These are phyloP conservation scores for Hypomontagnella monticulosa DNA, from an alignment of 495 filamentous ascomycete genomes.

Conservation along the genomic window DNA sequence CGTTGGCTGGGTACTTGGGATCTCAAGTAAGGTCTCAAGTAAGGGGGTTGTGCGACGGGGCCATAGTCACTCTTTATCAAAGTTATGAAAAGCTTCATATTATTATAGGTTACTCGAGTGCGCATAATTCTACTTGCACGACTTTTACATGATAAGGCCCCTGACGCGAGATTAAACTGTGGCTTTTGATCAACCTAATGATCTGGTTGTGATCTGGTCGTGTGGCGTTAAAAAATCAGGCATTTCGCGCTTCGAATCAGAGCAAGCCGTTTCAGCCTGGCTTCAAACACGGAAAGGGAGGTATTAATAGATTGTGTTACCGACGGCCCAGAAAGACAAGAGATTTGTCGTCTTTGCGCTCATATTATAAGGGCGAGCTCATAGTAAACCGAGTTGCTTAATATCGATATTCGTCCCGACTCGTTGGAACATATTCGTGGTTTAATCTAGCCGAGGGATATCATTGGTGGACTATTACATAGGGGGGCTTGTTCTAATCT, in stretches of 20 bases:
- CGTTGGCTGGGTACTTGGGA: no score
- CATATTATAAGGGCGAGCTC: no score
- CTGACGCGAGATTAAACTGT: not conserved
- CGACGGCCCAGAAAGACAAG: no score
- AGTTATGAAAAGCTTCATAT: no score
- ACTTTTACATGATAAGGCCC: not conserved
- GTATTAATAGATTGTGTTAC: no score
- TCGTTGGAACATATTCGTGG: conserved; percentile 1
- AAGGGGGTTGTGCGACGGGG: no score
- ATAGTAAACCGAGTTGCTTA: not conserved
- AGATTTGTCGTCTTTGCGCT: no score
- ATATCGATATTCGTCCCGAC: not conserved
- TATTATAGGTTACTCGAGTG: no score
- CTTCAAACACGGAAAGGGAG: no score
- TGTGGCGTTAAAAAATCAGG: not conserved
- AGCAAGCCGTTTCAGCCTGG: not conserved
- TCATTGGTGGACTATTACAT: conserved; percentile 25
- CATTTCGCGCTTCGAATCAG: not conserved
- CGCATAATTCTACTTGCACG: no score
- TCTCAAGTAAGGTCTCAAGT: no score
- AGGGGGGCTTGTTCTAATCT: not conserved
- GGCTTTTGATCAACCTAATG: conserved; percentile 4
- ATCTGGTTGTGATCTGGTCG: not conserved
- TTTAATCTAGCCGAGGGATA: not conserved
- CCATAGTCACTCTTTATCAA: no score